Percentiles rank a stretch among this genome's conserved stretches.
Evolutionary conservation across 306 rosid genomes (phyloP).

Genomic region (Acacia acuminata): DNA sequence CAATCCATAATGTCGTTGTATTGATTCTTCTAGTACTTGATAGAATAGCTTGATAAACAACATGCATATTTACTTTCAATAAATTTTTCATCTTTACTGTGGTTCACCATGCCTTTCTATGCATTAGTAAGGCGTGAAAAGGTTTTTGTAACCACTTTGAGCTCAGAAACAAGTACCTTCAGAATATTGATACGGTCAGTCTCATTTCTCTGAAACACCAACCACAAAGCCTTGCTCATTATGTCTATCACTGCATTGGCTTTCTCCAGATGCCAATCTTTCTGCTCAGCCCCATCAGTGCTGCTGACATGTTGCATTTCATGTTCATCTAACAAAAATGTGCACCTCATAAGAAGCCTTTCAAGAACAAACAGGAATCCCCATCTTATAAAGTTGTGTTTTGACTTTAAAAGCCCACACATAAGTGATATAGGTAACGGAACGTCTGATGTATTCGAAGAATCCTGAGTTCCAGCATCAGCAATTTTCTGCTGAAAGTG

Average conservation of each 20-base stretch:
- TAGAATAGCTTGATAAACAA: not conserved
- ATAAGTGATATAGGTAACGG: constrained; percentile 78
- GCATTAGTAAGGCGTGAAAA: constrained; percentile 3
- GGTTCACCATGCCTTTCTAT: constrained; percentile 14
- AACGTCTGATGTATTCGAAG: constrained; percentile 64
- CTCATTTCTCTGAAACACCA: constrained; percentile 86
- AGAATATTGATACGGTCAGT: constrained; percentile 91
- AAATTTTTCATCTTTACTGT: not conserved
- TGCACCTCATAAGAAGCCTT: constrained; percentile 95
- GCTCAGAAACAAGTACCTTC: constrained; percentile 63
- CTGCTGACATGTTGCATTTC: constrained; percentile 58
- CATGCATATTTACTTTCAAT: not conserved
- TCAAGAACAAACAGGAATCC: constrained; percentile 92
- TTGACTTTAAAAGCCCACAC: constrained; percentile 97
- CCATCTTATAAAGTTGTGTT: constrained; percentile 77
- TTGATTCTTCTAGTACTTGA: constrained; percentile 11
- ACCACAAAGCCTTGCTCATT: constrained; percentile 83
- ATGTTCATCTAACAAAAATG: constrained; percentile 87
- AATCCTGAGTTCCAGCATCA: constrained; percentile 68
- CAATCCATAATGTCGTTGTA: constrained; percentile 17
- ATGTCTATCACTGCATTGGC: constrained; percentile 94
- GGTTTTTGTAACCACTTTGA: constrained; percentile 20
- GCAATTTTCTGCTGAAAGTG: constrained; percentile 71
- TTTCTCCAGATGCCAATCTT: constrained; percentile 79
- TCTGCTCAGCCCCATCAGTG: constrained; percentile 50